Conservation (phyloP, 2,329 filamentous ascomycete species). For the Neofusicoccum sp. region DNA sequence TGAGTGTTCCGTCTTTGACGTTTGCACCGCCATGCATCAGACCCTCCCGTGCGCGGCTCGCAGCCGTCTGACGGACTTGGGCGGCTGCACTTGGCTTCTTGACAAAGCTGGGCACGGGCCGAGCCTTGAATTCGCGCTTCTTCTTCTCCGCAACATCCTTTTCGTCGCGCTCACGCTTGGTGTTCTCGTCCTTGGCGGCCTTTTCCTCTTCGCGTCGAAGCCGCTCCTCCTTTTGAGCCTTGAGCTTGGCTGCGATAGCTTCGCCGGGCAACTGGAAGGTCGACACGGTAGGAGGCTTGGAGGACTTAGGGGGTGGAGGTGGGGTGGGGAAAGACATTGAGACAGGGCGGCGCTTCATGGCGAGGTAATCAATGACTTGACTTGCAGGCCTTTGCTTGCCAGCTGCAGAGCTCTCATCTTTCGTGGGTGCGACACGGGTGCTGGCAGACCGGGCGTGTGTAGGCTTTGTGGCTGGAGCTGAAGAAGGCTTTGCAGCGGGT, state of each 20-base stretch:
- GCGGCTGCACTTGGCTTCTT: constrained; percentile 31
- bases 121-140: constrained; percentile 46
- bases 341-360: constrained; percentile 47
- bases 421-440: constrained; percentile 5
- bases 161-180: constrained; percentile 24
- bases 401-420: not conserved
- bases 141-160: constrained; percentile 34
- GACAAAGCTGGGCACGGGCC: constrained; percentile 39
- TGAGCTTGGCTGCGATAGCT: constrained; percentile 53
- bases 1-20: not conserved
- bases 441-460: constrained; percentile 8
- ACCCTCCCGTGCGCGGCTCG: constrained; percentile 43
- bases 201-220: constrained; percentile 35
- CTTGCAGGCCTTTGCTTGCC: constrained; percentile 6
- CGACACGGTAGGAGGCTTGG: constrained; percentile 49
- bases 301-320: constrained; percentile 48
- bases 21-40: constrained; percentile 5
- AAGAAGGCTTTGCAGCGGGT: not conserved
- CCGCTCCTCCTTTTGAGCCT: constrained; percentile 50
- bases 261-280: constrained; percentile 55
- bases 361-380: constrained; percentile 32
- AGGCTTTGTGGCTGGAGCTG: not conserved
- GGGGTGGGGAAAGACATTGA: constrained; percentile 49
- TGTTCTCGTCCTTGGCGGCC: not conserved
- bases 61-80: constrained; percentile 46